phyloP scores from a whole-genome alignment of 176 grass and related monocot genomes.

The Oryza brachyantha region DNA sequence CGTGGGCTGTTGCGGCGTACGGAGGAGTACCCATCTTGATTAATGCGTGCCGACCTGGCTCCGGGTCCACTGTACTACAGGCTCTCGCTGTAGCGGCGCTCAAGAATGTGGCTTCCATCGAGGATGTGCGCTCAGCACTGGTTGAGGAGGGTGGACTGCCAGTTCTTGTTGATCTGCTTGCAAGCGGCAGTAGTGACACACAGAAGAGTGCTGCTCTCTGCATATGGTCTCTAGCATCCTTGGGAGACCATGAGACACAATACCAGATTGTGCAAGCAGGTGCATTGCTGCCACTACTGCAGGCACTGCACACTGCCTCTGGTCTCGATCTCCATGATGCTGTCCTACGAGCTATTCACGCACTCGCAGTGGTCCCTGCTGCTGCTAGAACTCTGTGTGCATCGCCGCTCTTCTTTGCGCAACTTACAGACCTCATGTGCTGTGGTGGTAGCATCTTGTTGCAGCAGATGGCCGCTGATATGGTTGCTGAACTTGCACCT shows the following conservation, averaged over 20 bases:
- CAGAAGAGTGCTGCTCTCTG: constrained; percentile 57
- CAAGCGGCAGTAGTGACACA: constrained; percentile 38
- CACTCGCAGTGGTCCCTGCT: constrained; percentile 48
- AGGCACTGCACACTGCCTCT: constrained; percentile 48
- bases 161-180: constrained; percentile 56
- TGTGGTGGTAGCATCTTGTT: constrained; percentile 43
- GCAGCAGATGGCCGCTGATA: constrained; percentile 57
- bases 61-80: constrained; percentile 46
- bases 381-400: constrained; percentile 52
- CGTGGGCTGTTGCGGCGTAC: constrained; percentile 78
- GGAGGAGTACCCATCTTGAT: constrained; percentile 67
- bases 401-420: constrained; percentile 66
- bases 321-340: constrained; percentile 61
- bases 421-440: constrained; percentile 60
- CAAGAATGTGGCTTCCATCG: constrained; percentile 58
- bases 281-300: constrained; percentile 58
- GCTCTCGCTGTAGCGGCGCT: constrained; percentile 49
- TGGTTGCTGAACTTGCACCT: constrained; percentile 58
- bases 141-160: constrained; percentile 72
- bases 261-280: constrained; percentile 55
- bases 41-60: constrained; percentile 65
- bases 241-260: constrained; percentile 55
- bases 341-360: constrained; percentile 54
- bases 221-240: constrained; percentile 57
- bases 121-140: constrained; percentile 60